Evolutionary conservation across 345 rosid genomes (phyloP), one percentile per base, ranked within the genome.

Genomic region (Microthlaspi erraticum): DNA sequence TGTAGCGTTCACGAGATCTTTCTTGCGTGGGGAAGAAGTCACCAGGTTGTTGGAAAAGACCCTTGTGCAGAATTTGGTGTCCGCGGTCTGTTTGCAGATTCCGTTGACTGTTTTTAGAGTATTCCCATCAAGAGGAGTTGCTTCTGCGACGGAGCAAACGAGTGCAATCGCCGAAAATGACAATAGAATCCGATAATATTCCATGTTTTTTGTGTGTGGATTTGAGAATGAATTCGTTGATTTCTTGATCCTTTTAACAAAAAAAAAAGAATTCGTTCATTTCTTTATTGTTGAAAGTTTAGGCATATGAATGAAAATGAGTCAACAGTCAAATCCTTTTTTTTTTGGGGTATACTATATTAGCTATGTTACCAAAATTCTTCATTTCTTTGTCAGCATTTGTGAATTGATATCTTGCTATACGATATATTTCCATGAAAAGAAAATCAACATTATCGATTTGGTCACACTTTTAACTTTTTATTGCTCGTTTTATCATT

Each of bases 1-100:
- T 8, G 79, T 75, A 64, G 54, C 59, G 58, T 75, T 75, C 70
- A 53, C 7, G 38, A 75, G 59, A 37, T 68, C 79, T 37, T 68
- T 68, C 38, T 44, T 54, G 70, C 65, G 54, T 60, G 70, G 70
- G 9, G 32, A 19, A 36, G 65, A 16, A 10, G 52, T 53, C 1
- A 2, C 1, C 8, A 75, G 44, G 29, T 36, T 68, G 1, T 54
- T 46, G 52, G 3, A 31, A 36, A 61, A 75, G 38, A 75, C 6
- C 0, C 0, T n/a, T 2, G 1, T 36, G 65, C 79, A 75, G 19
- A 37, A 75, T 10, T 18, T 54, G 52, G 29, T 9, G 11, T 75
- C 79, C n/a, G 2, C 14, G 37, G 79, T 75, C 45, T 61, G 33
- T 45, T 53, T 75, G 52, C 79, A 75, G 42, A 75, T 54, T 12